A percentile compares a stretch with the other conserved stretches of the same genome.
phyloP scores from a whole-genome alignment of 768 basidiomycete genomes.

The Boletus fagicola region DNA sequence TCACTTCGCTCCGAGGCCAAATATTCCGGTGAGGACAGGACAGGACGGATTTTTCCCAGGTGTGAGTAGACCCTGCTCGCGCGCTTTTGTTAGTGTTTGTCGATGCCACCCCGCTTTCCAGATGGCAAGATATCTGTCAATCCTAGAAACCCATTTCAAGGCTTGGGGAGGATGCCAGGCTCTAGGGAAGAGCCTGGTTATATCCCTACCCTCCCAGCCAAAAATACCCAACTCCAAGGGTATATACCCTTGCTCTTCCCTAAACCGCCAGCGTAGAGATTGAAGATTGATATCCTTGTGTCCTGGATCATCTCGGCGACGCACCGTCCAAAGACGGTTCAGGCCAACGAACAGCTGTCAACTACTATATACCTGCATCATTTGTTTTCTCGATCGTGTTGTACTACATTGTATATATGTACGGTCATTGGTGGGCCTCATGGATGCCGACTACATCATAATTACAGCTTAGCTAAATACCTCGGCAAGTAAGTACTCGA shows the following conservation, averaged over 20 bases:
- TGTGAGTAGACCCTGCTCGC: constrained; percentile 4
- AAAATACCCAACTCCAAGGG: too few species aligned
- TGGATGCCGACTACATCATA: too few species aligned
- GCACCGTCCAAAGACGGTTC: background rate
- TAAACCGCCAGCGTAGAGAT: constrained; percentile 10
- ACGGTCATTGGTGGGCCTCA: too few species aligned
- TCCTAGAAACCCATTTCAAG: constrained; percentile 21
- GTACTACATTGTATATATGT: background rate
- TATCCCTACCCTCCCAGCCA: too few species aligned
- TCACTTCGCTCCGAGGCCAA: background rate
- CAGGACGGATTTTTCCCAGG: background rate
- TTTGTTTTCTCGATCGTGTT: background rate
- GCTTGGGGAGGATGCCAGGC: constrained; percentile 20
- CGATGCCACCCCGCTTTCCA: background rate
- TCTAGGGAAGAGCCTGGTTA: too few species aligned
- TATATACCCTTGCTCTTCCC: too few species aligned
- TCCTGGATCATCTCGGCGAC: background rate
- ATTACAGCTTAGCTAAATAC: too few species aligned
- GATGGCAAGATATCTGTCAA: constrained; percentile 18
- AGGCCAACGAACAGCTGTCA: background rate
- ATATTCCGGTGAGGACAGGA: background rate
- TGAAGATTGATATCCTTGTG: background rate
- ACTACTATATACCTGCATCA: too few species aligned
- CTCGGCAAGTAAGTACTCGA: too few species aligned
- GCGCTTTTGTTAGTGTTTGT: background rate